phyloP scores from a whole-genome alignment of 345 rosid species.

The Nasturtium officinale region DNA sequence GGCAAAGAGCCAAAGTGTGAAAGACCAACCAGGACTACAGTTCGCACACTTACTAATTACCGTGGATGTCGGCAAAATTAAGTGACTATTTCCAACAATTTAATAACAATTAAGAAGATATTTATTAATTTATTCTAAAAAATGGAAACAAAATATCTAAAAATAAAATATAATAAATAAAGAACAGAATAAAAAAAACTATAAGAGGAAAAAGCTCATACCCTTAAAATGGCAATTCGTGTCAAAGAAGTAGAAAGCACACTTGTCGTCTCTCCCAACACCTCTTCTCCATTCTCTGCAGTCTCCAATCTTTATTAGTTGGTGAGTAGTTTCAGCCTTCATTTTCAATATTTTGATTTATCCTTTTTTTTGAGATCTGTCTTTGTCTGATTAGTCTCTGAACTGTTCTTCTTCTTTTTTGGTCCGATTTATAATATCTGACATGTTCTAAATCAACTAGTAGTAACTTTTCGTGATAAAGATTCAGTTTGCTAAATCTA shows the following conservation, averaged over 20 bases:
- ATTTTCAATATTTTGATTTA: not conserved
- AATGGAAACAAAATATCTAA: conserved; percentile 16
- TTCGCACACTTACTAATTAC: not conserved
- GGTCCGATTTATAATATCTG: conserved; percentile 9
- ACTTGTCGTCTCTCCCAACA: conserved; percentile 38
- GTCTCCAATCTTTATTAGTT: conserved; percentile 9
- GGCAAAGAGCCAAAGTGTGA: not conserved
- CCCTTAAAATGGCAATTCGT: conserved; percentile 42
- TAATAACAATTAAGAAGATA: conserved; percentile 18
- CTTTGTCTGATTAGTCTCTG: conserved; percentile 32
- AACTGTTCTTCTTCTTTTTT: not conserved
- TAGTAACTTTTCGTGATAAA: no score
- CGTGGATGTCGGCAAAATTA: conserved; percentile 29
- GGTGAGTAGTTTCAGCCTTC: conserved; percentile 7
- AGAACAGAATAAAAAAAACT: conserved; percentile 15
- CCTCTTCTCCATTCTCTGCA: conserved; percentile 20
- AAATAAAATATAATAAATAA: not conserved
- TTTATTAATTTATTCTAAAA: conserved; percentile 1
- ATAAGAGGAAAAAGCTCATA: conserved; percentile 23
- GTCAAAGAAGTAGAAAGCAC: conserved; percentile 32
- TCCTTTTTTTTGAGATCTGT: not conserved
- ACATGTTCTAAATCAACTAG: conserved; percentile 12
- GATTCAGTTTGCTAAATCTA: no score
- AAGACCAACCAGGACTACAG: not conserved
- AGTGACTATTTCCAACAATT: not conserved